Evolutionary conservation across 768 basidiomycete genomes (phyloP).

Genomic region (Termitomyces sp.): DNA sequence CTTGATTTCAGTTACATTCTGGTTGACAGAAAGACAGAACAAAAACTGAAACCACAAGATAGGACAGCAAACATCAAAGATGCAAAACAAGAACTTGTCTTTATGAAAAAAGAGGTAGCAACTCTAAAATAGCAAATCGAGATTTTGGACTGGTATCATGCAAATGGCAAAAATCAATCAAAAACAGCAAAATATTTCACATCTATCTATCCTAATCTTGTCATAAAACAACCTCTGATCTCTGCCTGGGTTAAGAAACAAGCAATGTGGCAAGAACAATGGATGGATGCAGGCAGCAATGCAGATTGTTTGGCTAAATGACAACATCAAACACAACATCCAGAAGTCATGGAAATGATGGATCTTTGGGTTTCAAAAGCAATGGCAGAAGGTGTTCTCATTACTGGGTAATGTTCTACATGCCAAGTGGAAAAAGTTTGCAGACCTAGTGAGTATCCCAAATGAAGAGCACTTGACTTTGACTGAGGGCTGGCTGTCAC

Average conservation of each 20-base stretch:
- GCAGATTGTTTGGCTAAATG: not conserved
- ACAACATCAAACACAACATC: not conserved
- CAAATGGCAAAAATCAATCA: not conserved
- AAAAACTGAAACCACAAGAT: too few species aligned
- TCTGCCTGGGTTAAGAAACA: not conserved
- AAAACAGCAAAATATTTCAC: not conserved
- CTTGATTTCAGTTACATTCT: too few species aligned
- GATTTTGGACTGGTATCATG: not conserved
- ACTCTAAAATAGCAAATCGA: not conserved
- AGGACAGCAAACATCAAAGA: not conserved
- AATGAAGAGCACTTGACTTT: too few species aligned
- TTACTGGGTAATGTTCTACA: not conserved
- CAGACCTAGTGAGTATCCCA: not conserved
- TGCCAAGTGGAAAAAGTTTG: not conserved
- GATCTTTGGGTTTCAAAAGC: not conserved
- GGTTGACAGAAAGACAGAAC: too few species aligned
- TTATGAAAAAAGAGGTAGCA: not conserved
- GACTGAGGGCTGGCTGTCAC: too few species aligned
- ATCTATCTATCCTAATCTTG: not conserved
- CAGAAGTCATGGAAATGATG: not conserved
- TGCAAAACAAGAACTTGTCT: not conserved
- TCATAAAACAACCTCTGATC: not conserved
- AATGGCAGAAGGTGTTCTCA: not conserved
- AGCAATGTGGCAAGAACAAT: not conserved
- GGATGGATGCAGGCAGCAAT: not conserved